These are phyloP conservation scores for Ramularia collo-cygni DNA, from an alignment of 2,329 filamentous ascomycete genomes.

Conservation along the genomic window DNA sequence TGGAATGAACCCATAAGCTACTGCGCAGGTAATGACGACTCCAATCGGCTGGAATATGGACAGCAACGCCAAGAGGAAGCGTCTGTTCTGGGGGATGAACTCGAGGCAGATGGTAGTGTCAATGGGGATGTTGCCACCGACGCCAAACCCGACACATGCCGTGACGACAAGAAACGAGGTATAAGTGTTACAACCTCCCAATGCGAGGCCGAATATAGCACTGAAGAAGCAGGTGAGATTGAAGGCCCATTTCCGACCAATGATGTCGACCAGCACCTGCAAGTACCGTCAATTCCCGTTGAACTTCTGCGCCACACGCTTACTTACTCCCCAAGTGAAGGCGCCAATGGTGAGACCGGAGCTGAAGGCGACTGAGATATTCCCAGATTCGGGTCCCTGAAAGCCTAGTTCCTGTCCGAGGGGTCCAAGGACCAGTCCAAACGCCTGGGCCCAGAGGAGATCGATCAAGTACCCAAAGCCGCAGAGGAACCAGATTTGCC, in stretches of 20 bases:
- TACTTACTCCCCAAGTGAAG: constrained; percentile 44
- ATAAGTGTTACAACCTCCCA: constrained; percentile 46
- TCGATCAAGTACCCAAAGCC: constrained; percentile 52
- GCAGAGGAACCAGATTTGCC: constrained; percentile 45
- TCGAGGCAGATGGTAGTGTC: constrained; percentile 52
- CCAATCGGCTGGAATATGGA: constrained; percentile 52
- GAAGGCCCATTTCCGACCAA: constrained; percentile 50
- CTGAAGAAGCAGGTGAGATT: constrained; percentile 52
- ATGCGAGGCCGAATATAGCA: constrained; percentile 47
- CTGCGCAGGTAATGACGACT: constrained; percentile 45
- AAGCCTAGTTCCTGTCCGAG: constrained; percentile 54
- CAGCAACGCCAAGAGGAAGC: constrained; percentile 47
- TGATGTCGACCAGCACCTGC: constrained; percentile 45
- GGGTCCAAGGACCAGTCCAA: constrained; percentile 48
- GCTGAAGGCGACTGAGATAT: constrained; percentile 46
- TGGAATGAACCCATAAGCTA: constrained; percentile 50
- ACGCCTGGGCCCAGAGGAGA: constrained; percentile 52
- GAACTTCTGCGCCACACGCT: no score
- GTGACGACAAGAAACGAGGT: constrained; percentile 47
- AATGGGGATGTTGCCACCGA: constrained; percentile 49
- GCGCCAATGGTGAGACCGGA: constrained; percentile 50
- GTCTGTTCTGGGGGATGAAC: constrained; percentile 46
- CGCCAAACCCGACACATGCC: constrained; percentile 48
- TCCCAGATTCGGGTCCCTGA: constrained; percentile 36
- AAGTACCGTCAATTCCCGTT: no score